phyloP scores from a whole-genome alignment of 306 rosid genomes.

The Cicer pinnatifidum region DNA sequence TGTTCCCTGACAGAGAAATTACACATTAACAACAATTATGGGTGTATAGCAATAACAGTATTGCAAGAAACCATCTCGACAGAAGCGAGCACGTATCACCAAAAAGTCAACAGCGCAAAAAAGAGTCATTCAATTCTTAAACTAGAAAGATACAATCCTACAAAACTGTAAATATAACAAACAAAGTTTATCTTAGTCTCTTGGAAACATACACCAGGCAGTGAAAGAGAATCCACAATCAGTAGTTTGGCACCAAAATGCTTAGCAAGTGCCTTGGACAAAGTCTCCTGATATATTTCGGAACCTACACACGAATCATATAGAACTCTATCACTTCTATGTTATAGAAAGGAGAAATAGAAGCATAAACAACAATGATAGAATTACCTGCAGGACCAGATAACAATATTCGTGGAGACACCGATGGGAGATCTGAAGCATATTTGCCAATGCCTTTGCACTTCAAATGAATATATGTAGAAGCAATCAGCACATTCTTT shows the following conservation, averaged over 20 bases:
- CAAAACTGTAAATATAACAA: slow-evolving; percentile 18
- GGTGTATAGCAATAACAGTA: not conserved
- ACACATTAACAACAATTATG: slow-evolving; percentile 30
- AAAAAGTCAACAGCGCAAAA: not conserved
- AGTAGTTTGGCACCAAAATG: slow-evolving; percentile 81
- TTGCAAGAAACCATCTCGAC: slow-evolving; percentile 15
- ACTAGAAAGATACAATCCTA: slow-evolving; percentile 13
- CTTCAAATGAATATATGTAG: slow-evolving; percentile 81
- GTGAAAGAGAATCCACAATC: slow-evolving; percentile 79
- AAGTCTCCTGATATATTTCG: slow-evolving; percentile 86
- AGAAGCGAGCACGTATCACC: slow-evolving; percentile 2
- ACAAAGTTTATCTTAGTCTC: slow-evolving; percentile 15
- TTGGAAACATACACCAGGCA: slow-evolving; percentile 81
- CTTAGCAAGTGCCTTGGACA: slow-evolving; percentile 89
- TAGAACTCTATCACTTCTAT: slow-evolving; percentile 16
- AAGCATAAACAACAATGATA: slow-evolving; percentile 26
- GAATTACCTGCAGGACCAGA: slow-evolving; percentile 90
- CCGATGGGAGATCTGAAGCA: slow-evolving; percentile 71
- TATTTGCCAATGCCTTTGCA: slow-evolving; percentile 67
- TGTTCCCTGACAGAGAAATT: slow-evolving; percentile 58
- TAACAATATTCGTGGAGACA: slow-evolving; percentile 75
- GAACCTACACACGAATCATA: slow-evolving; percentile 67
- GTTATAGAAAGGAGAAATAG: slow-evolving; percentile 13
- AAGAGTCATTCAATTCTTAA: not conserved
- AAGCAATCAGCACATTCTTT: slow-evolving; percentile 68